Percentiles rank a stretch among this genome's conserved stretches.
phyloP scores from a whole-genome alignment of 192 early-diverging fungal species.

The Podila verticillata region DNA sequence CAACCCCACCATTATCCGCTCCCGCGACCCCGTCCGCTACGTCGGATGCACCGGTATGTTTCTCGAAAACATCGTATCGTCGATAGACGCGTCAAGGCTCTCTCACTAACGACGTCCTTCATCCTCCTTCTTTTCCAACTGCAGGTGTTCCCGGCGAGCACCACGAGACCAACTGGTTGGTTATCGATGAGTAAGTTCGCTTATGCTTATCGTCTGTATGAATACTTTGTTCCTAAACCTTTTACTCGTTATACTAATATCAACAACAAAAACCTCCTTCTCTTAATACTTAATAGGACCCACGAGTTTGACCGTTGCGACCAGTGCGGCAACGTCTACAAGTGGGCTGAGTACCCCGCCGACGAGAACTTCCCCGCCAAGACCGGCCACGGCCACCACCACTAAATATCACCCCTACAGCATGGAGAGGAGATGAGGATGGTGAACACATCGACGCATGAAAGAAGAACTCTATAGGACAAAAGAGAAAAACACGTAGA shows the following conservation, averaged over 20 bases:
- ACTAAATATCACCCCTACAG: not conserved
- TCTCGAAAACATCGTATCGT: not conserved
- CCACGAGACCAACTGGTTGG: slow-evolving; percentile 93
- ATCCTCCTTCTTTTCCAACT: not conserved
- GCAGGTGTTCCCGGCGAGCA: slow-evolving; percentile 91
- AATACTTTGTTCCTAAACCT: not conserved
- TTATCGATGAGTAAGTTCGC: slow-evolving; percentile 68
- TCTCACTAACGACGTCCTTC: not conserved
- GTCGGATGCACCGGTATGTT: slow-evolving; percentile 93
- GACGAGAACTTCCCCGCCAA: slow-evolving; percentile 44
- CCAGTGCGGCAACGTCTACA: slow-evolving; percentile 85
- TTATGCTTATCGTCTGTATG: not conserved
- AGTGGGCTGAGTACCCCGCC: slow-evolving; percentile 19
- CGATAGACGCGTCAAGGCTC: not conserved
- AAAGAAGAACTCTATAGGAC: not conserved
- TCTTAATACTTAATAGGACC: slow-evolving; percentile 8
- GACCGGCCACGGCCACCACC: slow-evolving; percentile 34
- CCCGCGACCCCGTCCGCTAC: slow-evolving; percentile 81
- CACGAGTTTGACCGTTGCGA: slow-evolving; percentile 92
- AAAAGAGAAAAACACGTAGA: slow-evolving; percentile 1
- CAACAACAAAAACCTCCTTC: no score
- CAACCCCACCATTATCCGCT: slow-evolving; percentile 89
- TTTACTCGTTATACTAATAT: not conserved
- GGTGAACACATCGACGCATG: not conserved
- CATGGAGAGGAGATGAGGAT: not conserved